Percentiles rank a stretch among this genome's conserved stretches.
Conservation (phyloP, 495 filamentous ascomycete genomes). For the Trichoderma orchidacearum region DNA sequence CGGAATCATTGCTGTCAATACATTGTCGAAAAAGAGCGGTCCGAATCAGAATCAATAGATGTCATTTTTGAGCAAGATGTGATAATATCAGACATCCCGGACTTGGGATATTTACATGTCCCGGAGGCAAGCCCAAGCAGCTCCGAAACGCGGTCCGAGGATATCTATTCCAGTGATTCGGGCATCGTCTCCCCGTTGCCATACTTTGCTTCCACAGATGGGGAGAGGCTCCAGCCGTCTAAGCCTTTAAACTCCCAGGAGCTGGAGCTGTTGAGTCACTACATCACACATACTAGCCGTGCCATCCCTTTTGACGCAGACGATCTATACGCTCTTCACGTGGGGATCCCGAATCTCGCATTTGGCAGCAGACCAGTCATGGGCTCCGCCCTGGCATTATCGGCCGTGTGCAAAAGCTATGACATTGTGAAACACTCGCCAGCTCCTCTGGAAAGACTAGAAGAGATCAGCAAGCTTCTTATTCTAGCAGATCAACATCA, state of each 20-base stretch:
- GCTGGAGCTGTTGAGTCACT: constrained; percentile 22
- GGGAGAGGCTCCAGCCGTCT: background rate
- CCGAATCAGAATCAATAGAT: background rate
- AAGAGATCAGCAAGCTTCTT: constrained; percentile 16
- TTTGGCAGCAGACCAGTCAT: constrained; percentile 25
- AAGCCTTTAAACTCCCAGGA: constrained; percentile 16
- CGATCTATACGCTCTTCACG: constrained; percentile 24
- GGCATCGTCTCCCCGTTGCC: background rate
- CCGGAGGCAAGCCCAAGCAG: background rate
- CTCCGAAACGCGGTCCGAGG: background rate
- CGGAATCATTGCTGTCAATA: constrained; percentile 13
- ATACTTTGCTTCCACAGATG: background rate
- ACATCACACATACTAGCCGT: constrained; percentile 27
- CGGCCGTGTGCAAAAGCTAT: constrained; percentile 24
- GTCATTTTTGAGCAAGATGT: background rate
- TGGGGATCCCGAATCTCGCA: constrained; percentile 28
- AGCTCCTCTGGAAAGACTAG: constrained; percentile 7
- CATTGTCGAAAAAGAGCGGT: constrained; percentile 1
- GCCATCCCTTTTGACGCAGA: constrained; percentile 17
- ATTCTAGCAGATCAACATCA: constrained; percentile 19
- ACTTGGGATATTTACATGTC: background rate
- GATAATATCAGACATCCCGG: background rate
- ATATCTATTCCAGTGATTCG: background rate
- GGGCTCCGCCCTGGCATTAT: constrained; percentile 25
- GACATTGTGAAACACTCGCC: constrained; percentile 18